Percentiles rank a stretch among this genome's conserved stretches.
phyloP scores from a whole-genome alignment of 129 eudicot genomes.

The Pseudognaphalium luteoalbum region DNA sequence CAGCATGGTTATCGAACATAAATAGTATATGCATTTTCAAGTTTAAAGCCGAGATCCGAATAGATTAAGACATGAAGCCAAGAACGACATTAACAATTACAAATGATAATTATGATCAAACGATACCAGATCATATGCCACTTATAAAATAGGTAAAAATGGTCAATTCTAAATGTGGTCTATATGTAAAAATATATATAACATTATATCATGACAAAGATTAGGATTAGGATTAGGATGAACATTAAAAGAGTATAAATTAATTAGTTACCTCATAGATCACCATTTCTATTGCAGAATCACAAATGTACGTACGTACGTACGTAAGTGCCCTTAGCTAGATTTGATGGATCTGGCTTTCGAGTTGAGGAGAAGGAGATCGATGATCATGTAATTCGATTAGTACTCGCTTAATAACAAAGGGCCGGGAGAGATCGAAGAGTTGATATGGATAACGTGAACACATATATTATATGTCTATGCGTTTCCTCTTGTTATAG shows the following conservation, averaged over 20 bases:
- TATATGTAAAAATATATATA: no score
- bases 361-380: neutral
- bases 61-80: no score
- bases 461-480: neutral
- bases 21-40: no score
- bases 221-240: neutral
- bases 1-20: no score
- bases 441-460: neutral
- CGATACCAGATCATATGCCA: neutral
- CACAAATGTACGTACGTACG: neutral
- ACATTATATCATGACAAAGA: neutral
- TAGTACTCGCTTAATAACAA: neutral
- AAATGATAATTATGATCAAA: no score
- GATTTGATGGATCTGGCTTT: neutral
- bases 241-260: neutral
- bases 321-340: neutral
- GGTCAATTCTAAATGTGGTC: no score
- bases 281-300: neutral
- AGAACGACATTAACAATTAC: no score
- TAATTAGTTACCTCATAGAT: neutral
- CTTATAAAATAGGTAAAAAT: neutral
- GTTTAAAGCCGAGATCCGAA: no score
- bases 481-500: neutral
- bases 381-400: neutral
- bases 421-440: neutral